Evolutionary conservation across 306 rosid species (phyloP).

Genomic region (Rosa persica): DNA sequence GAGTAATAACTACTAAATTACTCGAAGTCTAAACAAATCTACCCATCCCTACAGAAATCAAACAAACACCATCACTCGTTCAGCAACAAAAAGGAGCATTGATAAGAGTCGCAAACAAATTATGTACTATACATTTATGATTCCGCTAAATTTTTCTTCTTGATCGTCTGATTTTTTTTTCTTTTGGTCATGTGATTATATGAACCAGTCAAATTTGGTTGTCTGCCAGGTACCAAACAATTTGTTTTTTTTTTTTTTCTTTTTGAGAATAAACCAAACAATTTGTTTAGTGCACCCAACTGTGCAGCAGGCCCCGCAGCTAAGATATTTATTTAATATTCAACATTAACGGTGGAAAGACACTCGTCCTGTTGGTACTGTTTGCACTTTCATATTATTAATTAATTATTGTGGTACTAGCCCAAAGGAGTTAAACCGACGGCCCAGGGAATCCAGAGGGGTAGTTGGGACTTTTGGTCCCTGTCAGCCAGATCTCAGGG

Average conservation of each 20-base stretch:
- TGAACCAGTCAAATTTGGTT: conserved; percentile 16
- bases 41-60: too few species aligned
- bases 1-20: too few species aligned
- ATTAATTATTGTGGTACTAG: neutral
- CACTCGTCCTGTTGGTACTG: too few species aligned
- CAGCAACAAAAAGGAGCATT: too few species aligned
- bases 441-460: neutral
- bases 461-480: neutral
- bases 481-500: neutral
- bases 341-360: neutral
- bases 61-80: too few species aligned
- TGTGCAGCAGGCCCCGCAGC: neutral
- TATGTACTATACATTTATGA: too few species aligned
- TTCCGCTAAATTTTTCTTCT: too few species aligned
- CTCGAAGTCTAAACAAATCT: too few species aligned
- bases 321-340: neutral
- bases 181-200: neutral
- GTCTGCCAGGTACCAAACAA: neutral
- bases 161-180: neutral
- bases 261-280: too few species aligned
- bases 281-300: neutral
- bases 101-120: too few species aligned
- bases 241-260: too few species aligned
- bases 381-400: neutral
- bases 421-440: neutral